phyloP scores from a whole-genome alignment of 1,139 yeast genomes.

The Nakaseomyces sp. region DNA sequence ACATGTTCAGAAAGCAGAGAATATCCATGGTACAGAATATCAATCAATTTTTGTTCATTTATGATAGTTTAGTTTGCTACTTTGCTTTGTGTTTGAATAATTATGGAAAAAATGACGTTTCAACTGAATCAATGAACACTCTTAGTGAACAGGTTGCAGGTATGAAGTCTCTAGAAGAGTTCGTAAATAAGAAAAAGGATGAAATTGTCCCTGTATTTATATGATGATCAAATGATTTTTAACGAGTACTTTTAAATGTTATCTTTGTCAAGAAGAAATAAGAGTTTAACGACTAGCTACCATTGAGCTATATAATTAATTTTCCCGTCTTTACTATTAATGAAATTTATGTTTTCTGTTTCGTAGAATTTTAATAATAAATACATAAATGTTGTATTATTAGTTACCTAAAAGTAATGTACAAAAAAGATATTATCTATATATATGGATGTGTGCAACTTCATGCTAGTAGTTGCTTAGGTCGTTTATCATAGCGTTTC shows the following conservation, averaged over 20 bases:
- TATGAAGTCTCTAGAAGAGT: not conserved
- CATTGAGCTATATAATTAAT: no score
- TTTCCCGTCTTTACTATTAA: no score
- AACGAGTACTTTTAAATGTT: no score
- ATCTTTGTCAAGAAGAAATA: no score
- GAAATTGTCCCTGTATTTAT: conserved; percentile 3
- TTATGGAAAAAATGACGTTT: not conserved
- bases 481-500: conserved; percentile 1
- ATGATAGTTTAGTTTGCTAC: conserved; percentile 41
- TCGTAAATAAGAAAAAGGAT: conserved; percentile 3
- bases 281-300: no score
- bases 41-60: conserved; percentile 65
- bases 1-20: conserved; percentile 61
- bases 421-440: not conserved
- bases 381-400: not conserved
- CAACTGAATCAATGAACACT: not conserved
- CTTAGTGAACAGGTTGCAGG: not conserved
- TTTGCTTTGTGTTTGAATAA: conserved; percentile 21
- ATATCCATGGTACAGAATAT: conserved; percentile 80
- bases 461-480: not conserved
- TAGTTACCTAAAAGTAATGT: not conserved
- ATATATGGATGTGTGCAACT: not conserved
- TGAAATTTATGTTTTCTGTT: not conserved
- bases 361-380: not conserved
- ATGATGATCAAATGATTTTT: not conserved